Conservation (phyloP, 768 basidiomycete genomes). For the Collybia nuda region DNA sequence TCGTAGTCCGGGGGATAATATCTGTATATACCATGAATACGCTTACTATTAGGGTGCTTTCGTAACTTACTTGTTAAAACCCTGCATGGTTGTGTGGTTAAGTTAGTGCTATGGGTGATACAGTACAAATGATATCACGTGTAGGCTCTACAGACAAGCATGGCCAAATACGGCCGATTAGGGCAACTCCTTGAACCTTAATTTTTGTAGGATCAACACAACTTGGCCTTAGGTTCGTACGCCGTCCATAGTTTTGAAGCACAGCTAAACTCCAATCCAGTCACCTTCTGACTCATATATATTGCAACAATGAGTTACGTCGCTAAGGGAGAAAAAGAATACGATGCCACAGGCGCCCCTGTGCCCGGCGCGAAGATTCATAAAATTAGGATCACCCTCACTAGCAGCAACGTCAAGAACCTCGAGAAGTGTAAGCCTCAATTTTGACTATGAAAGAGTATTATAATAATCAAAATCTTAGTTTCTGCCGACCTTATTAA, state of each 20-base stretch:
- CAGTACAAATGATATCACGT: not conserved
- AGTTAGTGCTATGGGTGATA: not conserved
- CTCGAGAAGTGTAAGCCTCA: conserved; percentile 87
- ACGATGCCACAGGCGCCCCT: conserved; percentile 88
- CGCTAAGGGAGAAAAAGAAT: conserved; percentile 98
- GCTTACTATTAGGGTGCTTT: not conserved
- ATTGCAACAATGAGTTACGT: conserved; percentile 87
- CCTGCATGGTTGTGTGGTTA: conserved; percentile 32
- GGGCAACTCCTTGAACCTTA: conserved; percentile 1
- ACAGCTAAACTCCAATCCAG: conserved; percentile 28
- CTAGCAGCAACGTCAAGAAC: conserved; percentile 96
- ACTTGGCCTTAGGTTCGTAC: conserved; percentile 40
- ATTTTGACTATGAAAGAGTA: not conserved
- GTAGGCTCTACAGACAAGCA: not conserved
- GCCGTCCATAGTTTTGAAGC: not conserved
- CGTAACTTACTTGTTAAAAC: conserved; percentile 44
- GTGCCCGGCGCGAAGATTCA: conserved; percentile 91
- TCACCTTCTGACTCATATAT: conserved; percentile 81
- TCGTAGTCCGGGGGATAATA: conserved; percentile 55
- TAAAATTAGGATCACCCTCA: conserved; percentile 99
- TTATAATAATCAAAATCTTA: conserved; percentile 25
- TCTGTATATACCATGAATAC: conserved; percentile 20
- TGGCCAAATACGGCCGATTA: not conserved
- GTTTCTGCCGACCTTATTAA: conserved; percentile 97
- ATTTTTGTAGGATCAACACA: conserved; percentile 6